phyloP scores from a whole-genome alignment of 371 early-diverging fungal genomes.

The Basidiobolus meristosporus region DNA sequence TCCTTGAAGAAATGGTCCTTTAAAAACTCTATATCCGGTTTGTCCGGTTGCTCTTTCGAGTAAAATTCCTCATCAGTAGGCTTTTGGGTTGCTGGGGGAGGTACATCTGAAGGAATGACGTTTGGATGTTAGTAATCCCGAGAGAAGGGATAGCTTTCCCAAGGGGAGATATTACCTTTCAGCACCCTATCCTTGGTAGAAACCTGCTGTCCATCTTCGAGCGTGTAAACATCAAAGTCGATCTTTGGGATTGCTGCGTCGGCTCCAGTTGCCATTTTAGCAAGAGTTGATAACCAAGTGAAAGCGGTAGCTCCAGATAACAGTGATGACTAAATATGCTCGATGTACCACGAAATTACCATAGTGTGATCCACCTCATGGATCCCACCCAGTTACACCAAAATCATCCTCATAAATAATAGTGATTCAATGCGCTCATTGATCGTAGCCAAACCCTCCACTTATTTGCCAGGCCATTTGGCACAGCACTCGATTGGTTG shows the following conservation, averaged over 20 bases:
- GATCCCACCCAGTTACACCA: too few species aligned
- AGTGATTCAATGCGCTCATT: too few species aligned
- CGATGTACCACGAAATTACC: too few species aligned
- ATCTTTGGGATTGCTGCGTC: constrained; percentile 15
- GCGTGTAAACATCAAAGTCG: constrained; percentile 55
- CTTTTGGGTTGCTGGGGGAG: constrained; percentile 24
- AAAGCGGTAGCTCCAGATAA: too few species aligned
- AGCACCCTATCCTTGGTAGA: constrained; percentile 54
- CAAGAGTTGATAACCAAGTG: too few species aligned
- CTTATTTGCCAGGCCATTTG: too few species aligned
- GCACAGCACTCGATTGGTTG: too few species aligned
- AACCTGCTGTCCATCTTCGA: constrained; percentile 60
- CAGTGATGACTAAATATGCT: too few species aligned
- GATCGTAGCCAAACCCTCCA: too few species aligned
- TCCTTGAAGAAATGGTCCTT: constrained; percentile 78
- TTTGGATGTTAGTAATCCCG: background rate
- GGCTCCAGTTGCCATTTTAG: too few species aligned
- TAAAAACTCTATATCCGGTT: constrained; percentile 64
- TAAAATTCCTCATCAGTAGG: constrained; percentile 27
- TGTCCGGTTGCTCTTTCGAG: constrained; percentile 38
- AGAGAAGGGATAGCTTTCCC: background rate
- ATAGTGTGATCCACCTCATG: too few species aligned
- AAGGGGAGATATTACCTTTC: constrained; percentile 31
- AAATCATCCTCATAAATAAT: too few species aligned
- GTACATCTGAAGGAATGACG: constrained; percentile 13